These are phyloP conservation scores for Diaporthe australafricana DNA, from an alignment of 2,329 filamentous ascomycete species.

Conservation along the genomic window DNA sequence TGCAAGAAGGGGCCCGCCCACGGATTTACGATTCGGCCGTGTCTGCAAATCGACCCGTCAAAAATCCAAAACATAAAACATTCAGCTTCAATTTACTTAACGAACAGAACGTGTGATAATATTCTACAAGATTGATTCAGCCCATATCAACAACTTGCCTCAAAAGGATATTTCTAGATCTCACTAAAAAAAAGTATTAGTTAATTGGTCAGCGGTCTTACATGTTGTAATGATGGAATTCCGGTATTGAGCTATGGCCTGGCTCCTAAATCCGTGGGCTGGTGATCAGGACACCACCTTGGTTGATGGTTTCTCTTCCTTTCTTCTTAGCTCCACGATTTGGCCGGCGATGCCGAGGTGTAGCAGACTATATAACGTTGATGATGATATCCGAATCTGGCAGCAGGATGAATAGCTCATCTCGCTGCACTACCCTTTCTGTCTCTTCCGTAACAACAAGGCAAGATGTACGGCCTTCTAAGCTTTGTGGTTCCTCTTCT, in stretches of 20 bases:
- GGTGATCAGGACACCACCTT: constrained; percentile 3
- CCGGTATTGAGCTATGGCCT: not conserved
- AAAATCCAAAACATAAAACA: not conserved
- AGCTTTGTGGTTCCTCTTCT: not conserved
- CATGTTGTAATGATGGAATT: not conserved
- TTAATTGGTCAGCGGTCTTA: not conserved
- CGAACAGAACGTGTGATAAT: too few relatives aligned
- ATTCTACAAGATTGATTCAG: not conserved
- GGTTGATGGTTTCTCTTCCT: not conserved
- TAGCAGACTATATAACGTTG: not conserved
- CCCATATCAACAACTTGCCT: not conserved
- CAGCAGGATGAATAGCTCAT: not conserved
- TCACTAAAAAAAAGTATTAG: too few relatives aligned
- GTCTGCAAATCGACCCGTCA: not conserved
- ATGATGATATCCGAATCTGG: not conserved
- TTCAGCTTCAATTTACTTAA: not conserved
- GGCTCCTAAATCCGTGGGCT: constrained; percentile 8
- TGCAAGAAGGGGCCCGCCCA: constrained; percentile 9
- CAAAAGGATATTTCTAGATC: too few relatives aligned
- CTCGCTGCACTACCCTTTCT: not conserved
- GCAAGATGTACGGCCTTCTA: not conserved
- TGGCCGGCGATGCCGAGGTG: not conserved
- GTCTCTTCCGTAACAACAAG: not conserved
- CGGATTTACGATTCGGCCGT: constrained; percentile 5
- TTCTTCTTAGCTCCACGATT: constrained; percentile 7